Conservation (phyloP, 2,329 filamentous ascomycete genomes). For the Penicillium concentricum region DNA sequence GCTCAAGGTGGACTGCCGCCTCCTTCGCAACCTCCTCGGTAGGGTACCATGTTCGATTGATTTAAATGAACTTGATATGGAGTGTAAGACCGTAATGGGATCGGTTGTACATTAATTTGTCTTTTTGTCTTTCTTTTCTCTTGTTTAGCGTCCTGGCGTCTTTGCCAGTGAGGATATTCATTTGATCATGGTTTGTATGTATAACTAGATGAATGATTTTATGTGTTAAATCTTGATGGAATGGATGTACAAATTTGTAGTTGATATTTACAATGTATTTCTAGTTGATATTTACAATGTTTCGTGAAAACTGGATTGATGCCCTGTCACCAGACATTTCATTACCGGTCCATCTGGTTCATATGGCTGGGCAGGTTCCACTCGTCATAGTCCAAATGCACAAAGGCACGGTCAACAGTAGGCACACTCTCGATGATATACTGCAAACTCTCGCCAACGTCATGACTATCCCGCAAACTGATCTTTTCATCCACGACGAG, state of each 20-base stretch:
- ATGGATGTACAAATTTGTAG: not conserved
- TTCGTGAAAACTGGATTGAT: not conserved
- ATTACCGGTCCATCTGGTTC: constrained; percentile 30
- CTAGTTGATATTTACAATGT: not conserved
- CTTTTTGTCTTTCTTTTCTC: not conserved
- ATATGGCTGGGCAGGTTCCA: constrained; percentile 47
- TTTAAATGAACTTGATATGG: not conserved
- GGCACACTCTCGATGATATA: constrained; percentile 58
- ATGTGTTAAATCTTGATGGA: constrained; percentile 12
- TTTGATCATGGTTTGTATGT: constrained; percentile 16
- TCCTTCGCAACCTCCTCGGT: constrained; percentile 29
- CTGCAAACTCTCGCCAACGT: constrained; percentile 60
- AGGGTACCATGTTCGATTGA: not conserved
- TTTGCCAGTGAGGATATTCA: constrained; percentile 1
- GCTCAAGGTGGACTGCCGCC: constrained; percentile 29
- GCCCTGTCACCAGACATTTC: not conserved
- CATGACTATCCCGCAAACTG: constrained; percentile 58
- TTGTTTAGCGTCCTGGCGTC: constrained; percentile 5
- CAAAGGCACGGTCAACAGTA: constrained; percentile 48
- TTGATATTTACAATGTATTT: not conserved
- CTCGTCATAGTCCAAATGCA: constrained; percentile 50
- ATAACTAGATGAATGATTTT: constrained; percentile 26
- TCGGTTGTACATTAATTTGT: constrained; percentile 2
- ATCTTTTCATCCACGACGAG: constrained; percentile 59
- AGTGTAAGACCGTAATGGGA: not conserved